A percentile compares a stretch with the other conserved stretches of the same genome.
Conservation (phyloP, 2,329 filamentous ascomycete genomes). For the Ceratocystis alfenasii region DNA sequence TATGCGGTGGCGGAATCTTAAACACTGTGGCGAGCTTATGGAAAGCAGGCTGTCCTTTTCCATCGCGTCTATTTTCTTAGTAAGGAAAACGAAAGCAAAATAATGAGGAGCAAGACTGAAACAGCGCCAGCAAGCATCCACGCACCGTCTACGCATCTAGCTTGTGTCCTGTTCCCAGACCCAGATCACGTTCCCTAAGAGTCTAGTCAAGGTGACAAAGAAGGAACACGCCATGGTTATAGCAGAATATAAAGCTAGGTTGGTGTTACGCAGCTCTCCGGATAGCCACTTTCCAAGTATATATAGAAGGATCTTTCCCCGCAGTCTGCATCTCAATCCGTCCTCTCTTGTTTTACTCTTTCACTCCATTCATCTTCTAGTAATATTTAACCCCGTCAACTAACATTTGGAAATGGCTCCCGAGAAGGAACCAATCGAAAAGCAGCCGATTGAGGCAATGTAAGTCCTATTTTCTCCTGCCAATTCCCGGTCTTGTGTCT, state of each 20-base stretch:
- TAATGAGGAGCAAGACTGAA: not conserved
- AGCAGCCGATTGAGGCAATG: not conserved
- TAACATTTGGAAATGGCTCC: not conserved
- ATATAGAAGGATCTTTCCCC: slow-evolving; percentile 6
- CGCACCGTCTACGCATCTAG: no score
- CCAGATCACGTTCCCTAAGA: no score
- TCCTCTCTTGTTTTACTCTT: not conserved
- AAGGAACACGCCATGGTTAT: no score
- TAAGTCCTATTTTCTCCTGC: not conserved
- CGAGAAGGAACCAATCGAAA: not conserved
- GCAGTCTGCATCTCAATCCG: not conserved
- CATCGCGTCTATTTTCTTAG: not conserved
- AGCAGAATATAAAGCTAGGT: not conserved
- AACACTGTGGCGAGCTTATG: not conserved
- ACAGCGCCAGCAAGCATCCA: not conserved
- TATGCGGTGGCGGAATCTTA: not conserved
- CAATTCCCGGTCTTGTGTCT: no score
- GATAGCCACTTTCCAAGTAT: not conserved
- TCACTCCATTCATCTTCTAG: not conserved
- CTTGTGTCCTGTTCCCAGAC: no score
- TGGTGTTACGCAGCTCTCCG: not conserved
- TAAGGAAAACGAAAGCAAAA: not conserved
- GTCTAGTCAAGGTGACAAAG: no score
- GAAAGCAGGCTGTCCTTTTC: not conserved
- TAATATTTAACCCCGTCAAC: not conserved